Evolutionary conservation across 345 rosid genomes (phyloP).

Genomic region (Lenwebbia sp.): DNA sequence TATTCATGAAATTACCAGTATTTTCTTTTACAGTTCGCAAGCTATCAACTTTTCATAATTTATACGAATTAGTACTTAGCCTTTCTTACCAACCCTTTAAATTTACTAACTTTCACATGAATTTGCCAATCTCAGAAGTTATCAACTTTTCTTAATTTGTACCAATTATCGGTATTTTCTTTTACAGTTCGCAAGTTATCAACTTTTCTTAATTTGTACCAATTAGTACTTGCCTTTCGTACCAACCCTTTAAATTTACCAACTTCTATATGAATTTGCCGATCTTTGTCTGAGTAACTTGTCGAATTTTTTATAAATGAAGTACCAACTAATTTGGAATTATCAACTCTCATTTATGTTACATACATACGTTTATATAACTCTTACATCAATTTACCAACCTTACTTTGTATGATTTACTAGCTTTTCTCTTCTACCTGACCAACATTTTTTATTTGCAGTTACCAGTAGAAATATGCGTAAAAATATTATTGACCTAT

Average conservation of each 20-base stretch:
- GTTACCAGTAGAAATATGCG: neutral
- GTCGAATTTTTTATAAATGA: neutral
- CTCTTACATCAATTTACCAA: neutral
- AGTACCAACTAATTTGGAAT: neutral
- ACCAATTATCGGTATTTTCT: too few species aligned
- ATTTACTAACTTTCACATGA: neutral
- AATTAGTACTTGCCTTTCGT: neutral
- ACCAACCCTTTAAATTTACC: too few species aligned
- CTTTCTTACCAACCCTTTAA: neutral
- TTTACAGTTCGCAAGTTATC: too few species aligned
- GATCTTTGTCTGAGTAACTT: neutral
- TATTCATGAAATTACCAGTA: neutral
- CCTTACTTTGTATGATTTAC: neutral
- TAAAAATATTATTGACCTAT: neutral
- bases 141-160: too few species aligned
- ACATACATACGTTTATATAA: neutral
- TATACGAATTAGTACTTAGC: neutral
- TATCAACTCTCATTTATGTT: neutral
- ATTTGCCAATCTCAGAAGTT: neutral
- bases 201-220: neutral
- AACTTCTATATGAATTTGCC: neutral
- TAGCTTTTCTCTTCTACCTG: neutral
- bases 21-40: neutral
- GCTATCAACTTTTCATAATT: neutral
- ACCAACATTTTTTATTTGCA: too few species aligned